Evolutionary conservation across 257 asterid genomes (phyloP).

Genomic region (Coffea eugenioides): DNA sequence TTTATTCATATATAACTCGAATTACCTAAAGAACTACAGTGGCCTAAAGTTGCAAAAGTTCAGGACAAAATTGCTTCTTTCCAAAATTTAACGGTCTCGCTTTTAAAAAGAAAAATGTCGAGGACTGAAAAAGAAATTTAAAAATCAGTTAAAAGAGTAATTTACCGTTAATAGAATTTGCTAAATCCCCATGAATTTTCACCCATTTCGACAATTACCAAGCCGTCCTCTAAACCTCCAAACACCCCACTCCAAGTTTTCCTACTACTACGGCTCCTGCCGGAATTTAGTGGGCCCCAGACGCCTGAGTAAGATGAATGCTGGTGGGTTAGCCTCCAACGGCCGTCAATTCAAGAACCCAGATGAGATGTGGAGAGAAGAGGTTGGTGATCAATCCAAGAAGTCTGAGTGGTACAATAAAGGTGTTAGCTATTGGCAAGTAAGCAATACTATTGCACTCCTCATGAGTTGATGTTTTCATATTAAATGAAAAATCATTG

Average conservation of each 20-base stretch:
- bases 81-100: too few relatives aligned
- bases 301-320: slow-evolving; percentile 41
- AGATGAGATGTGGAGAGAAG: slow-evolving; percentile 92
- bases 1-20: too few relatives aligned
- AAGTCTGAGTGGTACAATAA: slow-evolving; percentile 75
- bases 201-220: background rate
- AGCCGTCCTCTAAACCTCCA: background rate
- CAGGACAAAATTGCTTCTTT: too few relatives aligned
- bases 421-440: slow-evolving; percentile 92
- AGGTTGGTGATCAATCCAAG: slow-evolving; percentile 69
- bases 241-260: background rate
- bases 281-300: background rate
- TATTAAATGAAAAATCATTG: too few relatives aligned
- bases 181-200: background rate
- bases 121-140: too few relatives aligned
- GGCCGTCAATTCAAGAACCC: slow-evolving; percentile 73
- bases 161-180: too few relatives aligned
- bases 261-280: background rate
- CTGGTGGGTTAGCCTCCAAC: slow-evolving; percentile 60
- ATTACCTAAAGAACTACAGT: too few relatives aligned
- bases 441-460: slow-evolving; percentile 6
- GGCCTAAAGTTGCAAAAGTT: too few relatives aligned
- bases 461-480: background rate
- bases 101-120: too few relatives aligned
- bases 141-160: too few relatives aligned